Evolutionary conservation across 2,329 filamentous ascomycete species (phyloP).

Genomic region (Aspergillus texensis): DNA sequence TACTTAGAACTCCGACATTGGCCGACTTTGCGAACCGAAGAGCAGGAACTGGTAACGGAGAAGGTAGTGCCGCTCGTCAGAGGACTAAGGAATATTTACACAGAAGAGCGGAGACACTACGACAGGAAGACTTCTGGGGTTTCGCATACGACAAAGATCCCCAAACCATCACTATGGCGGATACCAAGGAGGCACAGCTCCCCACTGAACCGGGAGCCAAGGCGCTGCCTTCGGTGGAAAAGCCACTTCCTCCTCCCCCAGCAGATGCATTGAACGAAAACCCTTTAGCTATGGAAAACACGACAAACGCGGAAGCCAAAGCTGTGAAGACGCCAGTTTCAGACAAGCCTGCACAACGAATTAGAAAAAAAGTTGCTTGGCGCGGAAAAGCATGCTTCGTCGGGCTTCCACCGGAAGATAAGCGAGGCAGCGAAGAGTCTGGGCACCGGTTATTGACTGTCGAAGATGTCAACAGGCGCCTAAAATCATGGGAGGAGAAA

Average conservation of each 20-base stretch:
- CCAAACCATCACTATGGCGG: conserved; percentile 36
- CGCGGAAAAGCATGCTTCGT: conserved; percentile 75
- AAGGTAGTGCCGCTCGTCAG: conserved; percentile 24
- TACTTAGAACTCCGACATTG: conserved; percentile 44
- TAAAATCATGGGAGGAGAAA: conserved; percentile 46
- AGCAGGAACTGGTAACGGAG: conserved; percentile 17
- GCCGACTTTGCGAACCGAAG: conserved; percentile 38
- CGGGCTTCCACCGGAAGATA: conserved; percentile 67
- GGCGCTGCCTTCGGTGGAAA: conserved; percentile 37
- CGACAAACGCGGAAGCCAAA: conserved; percentile 16
- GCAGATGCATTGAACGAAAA: conserved; percentile 21
- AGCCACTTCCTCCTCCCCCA: conserved; percentile 44
- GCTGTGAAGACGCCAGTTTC: conserved; percentile 18
- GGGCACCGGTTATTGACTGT: conserved; percentile 41
- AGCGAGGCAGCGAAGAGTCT: conserved; percentile 57
- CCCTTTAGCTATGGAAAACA: conserved; percentile 10
- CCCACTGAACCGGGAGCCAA: conserved; percentile 22
- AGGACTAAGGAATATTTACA: conserved; percentile 38
- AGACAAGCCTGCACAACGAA: conserved; percentile 30
- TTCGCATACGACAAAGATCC: conserved; percentile 48
- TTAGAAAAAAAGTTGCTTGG: conserved; percentile 75
- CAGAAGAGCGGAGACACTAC: conserved; percentile 45
- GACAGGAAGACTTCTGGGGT: conserved; percentile 49
- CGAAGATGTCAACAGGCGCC: conserved; percentile 41
- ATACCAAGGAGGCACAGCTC: conserved; percentile 28